Evolutionary conservation across 805 yeast genomes (phyloP), one percentile per base, ranked within the genome.

Genomic region (Pichia ethanolica): DNA sequence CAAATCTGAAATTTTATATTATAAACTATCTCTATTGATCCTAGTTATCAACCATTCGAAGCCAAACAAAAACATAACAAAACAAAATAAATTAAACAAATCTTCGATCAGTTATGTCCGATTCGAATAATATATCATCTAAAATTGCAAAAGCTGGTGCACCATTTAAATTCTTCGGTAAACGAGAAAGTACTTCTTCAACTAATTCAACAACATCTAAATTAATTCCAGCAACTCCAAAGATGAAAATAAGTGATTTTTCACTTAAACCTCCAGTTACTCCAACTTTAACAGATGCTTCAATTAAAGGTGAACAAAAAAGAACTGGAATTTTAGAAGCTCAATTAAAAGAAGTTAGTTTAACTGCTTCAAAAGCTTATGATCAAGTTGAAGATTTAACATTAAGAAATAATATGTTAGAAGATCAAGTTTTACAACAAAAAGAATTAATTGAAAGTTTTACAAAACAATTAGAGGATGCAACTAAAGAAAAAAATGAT

Each of bases 381-480:
- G 66, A 62, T 49, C 50, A 56, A 36, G 32, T 61, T 5, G 66
- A 58, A 9, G 64, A 62, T 13, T 45, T 63, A 20, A 56, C 45
- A 33, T 35, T 53, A 11, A 49, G 50, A 36, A 62, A 63, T 41
- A 45, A 45, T 5, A 51, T 61, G 59, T 45, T 63, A 11, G 43
- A 46, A 13, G 65, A 63, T 35, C 67, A 63, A 45, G 63, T 61
- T 5, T 39, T 45, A 4, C 57, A 59, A 30, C 67, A 63, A 42
- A 63, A 63, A 42, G 42, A 38, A 10, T 52, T 61, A 48, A 59
- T 63, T n/a, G 46, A 54, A 26, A 50, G 48, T 8, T 51, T 63
- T 32, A 49, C 55, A 14, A 51, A 56, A 35, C 61, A 61, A 45
- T 30, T 63, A 12, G 63, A 59, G 28, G 43, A 39, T 9, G 33